Evolutionary conservation across 306 rosid species (phyloP).

Genomic region (Vicia villosa): DNA sequence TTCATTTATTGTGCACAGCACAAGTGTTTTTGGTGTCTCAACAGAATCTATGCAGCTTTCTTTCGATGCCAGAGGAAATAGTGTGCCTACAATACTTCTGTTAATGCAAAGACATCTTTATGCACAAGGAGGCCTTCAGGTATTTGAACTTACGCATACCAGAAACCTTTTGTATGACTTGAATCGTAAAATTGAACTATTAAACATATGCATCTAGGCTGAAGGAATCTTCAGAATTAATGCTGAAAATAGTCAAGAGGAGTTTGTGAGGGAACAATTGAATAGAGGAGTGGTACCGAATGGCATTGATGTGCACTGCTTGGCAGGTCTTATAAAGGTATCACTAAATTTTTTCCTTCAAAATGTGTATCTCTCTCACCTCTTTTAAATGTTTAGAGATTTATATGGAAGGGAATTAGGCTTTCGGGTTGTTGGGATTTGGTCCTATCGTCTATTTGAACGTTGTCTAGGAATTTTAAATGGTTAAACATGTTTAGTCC

Average conservation of each 20-base stretch:
- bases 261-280: constrained; percentile 83
- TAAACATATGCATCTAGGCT: constrained; percentile 59
- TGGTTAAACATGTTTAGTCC: background rate
- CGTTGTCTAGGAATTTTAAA: constrained; percentile 18
- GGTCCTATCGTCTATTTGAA: constrained; percentile 22
- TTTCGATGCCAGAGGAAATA: constrained; percentile 95
- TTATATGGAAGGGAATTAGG: constrained; percentile 24
- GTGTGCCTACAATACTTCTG: constrained; percentile 88
- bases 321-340: constrained; percentile 98
- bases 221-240: constrained; percentile 97
- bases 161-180: constrained; percentile 31
- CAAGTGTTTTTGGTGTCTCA: constrained; percentile 95
- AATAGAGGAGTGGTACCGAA: constrained; percentile 81
- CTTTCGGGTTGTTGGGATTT: constrained; percentile 21
- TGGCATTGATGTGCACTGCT: constrained; percentile 85
- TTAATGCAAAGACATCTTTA: constrained; percentile 90
- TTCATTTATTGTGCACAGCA: constrained; percentile 53
- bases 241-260: constrained; percentile 95
- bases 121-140: constrained; percentile 90
- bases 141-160: constrained; percentile 36
- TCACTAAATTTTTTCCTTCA: background rate
- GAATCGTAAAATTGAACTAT: constrained; percentile 39
- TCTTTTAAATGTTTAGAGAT: background rate
- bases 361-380: background rate
- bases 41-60: constrained; percentile 99